These are phyloP conservation scores for Solanum pinnatisectum DNA, from an alignment of 257 asterid species.

Conservation along the genomic window DNA sequence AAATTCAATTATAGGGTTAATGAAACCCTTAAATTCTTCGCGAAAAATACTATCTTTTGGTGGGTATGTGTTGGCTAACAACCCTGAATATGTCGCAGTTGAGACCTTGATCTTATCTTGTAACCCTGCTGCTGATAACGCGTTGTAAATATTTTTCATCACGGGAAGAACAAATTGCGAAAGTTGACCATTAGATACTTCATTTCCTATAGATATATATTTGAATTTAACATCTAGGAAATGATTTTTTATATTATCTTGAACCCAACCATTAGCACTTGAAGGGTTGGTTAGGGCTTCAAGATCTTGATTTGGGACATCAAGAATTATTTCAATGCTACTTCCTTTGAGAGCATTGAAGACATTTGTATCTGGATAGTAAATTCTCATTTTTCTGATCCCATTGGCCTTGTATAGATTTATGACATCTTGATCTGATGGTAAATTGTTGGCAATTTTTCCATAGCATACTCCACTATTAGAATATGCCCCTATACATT, in stretches of 20 bases:
- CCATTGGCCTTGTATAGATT: background rate
- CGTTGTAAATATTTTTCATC: conserved; percentile 17
- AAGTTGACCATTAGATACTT: conserved; percentile 3
- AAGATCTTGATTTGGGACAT: conserved; percentile 34
- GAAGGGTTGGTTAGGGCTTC: conserved; percentile 11
- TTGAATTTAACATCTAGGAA: conserved; percentile 18
- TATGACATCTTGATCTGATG: conserved; percentile 15
- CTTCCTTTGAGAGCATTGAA: conserved; percentile 27
- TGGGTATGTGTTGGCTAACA: conserved; percentile 15
- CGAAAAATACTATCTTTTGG: conserved; percentile 10
- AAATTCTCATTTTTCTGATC: conserved; percentile 31
- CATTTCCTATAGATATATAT: conserved; percentile 34
- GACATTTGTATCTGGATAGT: conserved; percentile 19
- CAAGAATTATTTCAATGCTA: conserved; percentile 23
- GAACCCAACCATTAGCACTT: conserved; percentile 29
- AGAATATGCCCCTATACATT: conserved; percentile 17
- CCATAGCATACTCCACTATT: conserved; percentile 33
- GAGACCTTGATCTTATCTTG: conserved; percentile 24
- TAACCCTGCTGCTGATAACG: background rate
- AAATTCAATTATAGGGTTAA: conserved; percentile 15
- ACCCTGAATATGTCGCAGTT: conserved; percentile 12
- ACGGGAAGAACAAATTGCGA: conserved; percentile 10
- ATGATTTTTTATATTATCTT: background rate
- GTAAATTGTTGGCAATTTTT: conserved; percentile 18
- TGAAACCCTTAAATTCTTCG: background rate